Percentiles rank a stretch among this genome's conserved stretches.
Evolutionary conservation across 805 yeast species (phyloP).

Genomic region (Saccharomycopsis malanga): DNA sequence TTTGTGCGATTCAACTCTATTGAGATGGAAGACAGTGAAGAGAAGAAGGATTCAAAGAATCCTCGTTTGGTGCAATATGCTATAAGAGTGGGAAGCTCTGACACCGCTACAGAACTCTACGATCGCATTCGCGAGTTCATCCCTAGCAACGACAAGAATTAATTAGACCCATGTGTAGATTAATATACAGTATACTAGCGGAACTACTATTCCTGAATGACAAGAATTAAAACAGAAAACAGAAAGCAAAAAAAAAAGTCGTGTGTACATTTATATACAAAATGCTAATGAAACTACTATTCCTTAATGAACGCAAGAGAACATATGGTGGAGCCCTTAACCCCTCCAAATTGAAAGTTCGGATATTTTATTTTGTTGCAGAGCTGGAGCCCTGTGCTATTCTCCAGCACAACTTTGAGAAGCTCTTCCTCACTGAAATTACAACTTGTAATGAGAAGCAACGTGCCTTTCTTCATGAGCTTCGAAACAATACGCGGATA

Average conservation of each 20-base stretch:
- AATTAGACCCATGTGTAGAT: too few species aligned
- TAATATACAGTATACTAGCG: too few species aligned
- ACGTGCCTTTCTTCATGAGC: conserved; percentile 48
- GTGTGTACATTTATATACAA: too few species aligned
- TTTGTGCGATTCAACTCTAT: conserved; percentile 69
- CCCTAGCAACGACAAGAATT: background rate
- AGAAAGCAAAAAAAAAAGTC: background rate
- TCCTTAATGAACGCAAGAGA: conserved; percentile 66
- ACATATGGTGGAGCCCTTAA: conserved; percentile 80
- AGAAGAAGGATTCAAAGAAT: conserved; percentile 30
- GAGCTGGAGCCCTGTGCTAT: conserved; percentile 38
- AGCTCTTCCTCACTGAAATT: conserved; percentile 85
- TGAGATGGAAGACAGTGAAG: conserved; percentile 28
- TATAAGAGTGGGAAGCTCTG: conserved; percentile 58
- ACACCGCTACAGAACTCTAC: conserved; percentile 50
- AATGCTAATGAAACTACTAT: conserved; percentile 4
- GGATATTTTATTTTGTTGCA: conserved; percentile 75
- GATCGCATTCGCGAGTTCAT: conserved; percentile 36
- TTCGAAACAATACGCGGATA: conserved; percentile 57
- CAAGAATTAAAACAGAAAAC: too few species aligned
- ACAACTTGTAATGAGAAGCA: conserved; percentile 81
- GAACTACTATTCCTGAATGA: too few species aligned
- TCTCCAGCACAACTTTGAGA: conserved; percentile 39
- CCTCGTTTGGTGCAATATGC: conserved; percentile 78
- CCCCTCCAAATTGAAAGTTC: conserved; percentile 82